These are phyloP conservation scores for Cyclocybe aegerita DNA, from an alignment of 768 basidiomycete species.

Conservation along the genomic window DNA sequence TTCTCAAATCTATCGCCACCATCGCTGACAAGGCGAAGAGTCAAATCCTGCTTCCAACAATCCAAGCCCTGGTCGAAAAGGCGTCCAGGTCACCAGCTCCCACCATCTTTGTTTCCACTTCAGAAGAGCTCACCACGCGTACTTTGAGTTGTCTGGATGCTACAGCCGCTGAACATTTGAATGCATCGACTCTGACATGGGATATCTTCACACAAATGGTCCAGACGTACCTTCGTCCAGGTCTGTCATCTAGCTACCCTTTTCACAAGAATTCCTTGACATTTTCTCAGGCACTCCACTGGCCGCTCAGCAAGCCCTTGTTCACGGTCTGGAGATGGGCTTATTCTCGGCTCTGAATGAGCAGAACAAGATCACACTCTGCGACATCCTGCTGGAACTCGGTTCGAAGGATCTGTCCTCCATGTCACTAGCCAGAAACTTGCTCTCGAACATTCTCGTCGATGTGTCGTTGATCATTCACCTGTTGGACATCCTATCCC, in stretches of 20 bases:
- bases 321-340: conserved; percentile 47
- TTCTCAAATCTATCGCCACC: conserved; percentile 49
- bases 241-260: conserved; percentile 27
- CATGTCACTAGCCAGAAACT: conserved; percentile 48
- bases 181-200: conserved; percentile 49
- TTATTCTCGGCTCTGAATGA: conserved; percentile 53
- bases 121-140: conserved; percentile 36
- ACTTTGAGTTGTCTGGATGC: conserved; percentile 54
- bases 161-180: conserved; percentile 43
- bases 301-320: conserved; percentile 38
- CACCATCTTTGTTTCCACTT: conserved; percentile 18
- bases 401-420: conserved; percentile 45
- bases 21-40: conserved; percentile 49
- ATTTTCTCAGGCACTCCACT: conserved; percentile 35
- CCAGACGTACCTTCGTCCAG: conserved; percentile 42
- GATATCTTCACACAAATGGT: conserved; percentile 43
- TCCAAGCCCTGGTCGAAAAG: conserved; percentile 38
- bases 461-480: conserved; percentile 54
- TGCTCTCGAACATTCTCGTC: conserved; percentile 46
- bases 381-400: conserved; percentile 53
- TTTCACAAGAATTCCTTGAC: background rate
- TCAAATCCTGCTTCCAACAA: conserved; percentile 56
- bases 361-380: conserved; percentile 56
- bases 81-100: conserved; percentile 7
- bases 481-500: conserved; percentile 51